Base-by-base conservation (phyloP, 192 early-diverging fungal genomes). In the Podila minutissima region DNA sequence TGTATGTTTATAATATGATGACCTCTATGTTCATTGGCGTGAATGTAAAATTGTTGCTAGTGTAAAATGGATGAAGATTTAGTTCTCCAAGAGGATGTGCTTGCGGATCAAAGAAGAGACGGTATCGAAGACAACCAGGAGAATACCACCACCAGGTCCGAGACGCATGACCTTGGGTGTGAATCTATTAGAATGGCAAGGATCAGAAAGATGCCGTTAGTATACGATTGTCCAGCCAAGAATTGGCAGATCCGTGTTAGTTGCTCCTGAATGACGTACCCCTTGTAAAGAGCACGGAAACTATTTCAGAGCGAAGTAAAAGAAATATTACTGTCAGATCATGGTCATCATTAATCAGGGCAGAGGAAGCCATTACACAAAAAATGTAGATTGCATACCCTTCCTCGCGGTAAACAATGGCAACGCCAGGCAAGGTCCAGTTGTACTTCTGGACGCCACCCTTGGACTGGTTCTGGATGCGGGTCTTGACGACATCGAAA, bases 401-500 rank as follows among this genome's bases (percentile, higher is more conserved):
- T 89, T 99, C 97, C 84, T 99, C 97, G 48, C 90, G 86, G 49
- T 88, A 89, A 67, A 99, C 94, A 20, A 87, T 91, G 13, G 70
- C 87, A 46, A 96, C 79, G 5, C 94, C 90, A 2, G 95, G 94
- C 66, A 97, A 17, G 51, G 95, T 89, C 90, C 96, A 96, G 87
- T 93, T 94, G 84, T 99, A 99, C 84, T 95, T 96, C 61, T 86
- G 89, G 3, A 92, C 89, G 2, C 85, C 84, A 37, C 82, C 86
- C 33, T 90, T 90, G 20, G 86, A 78, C 72, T 94, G 89, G 85
- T 95, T 93, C 84, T 99, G 97, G 62, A 99, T 92, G 63, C 97
- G 90, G 7, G 96, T 96, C 90, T 99, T 99, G 66, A 97, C 96
- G 31, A 99, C 97, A 86, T 99, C 97, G 53, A 96, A 92, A 22